Evolutionary conservation across 805 yeast genomes (phyloP).

Genomic region (Allodekkera sacchari): DNA sequence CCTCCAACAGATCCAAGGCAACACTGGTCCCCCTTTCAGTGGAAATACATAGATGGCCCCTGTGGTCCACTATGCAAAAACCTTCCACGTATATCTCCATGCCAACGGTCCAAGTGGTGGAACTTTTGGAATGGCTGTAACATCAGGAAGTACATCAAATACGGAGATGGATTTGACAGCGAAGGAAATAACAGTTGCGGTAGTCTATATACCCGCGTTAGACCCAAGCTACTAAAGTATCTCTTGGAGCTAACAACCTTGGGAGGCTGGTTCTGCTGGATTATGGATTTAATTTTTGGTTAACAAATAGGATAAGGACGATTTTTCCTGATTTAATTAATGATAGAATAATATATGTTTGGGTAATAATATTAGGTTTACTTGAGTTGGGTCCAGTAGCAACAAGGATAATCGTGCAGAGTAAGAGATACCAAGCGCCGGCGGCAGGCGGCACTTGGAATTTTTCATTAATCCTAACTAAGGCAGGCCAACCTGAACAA

Average conservation of each 20-base stretch:
- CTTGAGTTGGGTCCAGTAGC: too few species aligned
- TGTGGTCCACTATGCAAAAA: constrained; percentile 81
- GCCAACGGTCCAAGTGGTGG: constrained; percentile 91
- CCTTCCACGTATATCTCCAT: constrained; percentile 57
- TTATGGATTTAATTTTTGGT: constrained; percentile 32
- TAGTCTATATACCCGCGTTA: constrained; percentile 17
- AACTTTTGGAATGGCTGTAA: constrained; percentile 79
- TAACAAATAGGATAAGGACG: too few species aligned
- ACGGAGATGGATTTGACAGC: constrained; percentile 78
- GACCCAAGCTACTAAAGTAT: constrained; percentile 20
- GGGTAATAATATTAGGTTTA: too few species aligned
- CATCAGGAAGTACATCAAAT: constrained; percentile 59
- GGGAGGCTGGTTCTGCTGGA: constrained; percentile 39
- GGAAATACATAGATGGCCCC: constrained; percentile 90
- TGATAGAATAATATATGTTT: too few species aligned
- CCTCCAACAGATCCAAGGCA: constrained; percentile 68
- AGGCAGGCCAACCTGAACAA: too few species aligned
- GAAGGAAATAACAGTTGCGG: constrained; percentile 82
- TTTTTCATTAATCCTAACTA: too few species aligned
- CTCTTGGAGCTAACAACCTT: constrained; percentile 29
- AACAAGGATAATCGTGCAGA: too few species aligned
- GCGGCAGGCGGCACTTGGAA: too few species aligned
- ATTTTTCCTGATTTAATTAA: too few species aligned
- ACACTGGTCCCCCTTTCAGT: constrained; percentile 78
- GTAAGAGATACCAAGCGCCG: too few species aligned